Evolutionary conservation across 139 green algal species (phyloP), one percentile per base, ranked within the genome.

Genomic region (Coelastrella sp.): DNA sequence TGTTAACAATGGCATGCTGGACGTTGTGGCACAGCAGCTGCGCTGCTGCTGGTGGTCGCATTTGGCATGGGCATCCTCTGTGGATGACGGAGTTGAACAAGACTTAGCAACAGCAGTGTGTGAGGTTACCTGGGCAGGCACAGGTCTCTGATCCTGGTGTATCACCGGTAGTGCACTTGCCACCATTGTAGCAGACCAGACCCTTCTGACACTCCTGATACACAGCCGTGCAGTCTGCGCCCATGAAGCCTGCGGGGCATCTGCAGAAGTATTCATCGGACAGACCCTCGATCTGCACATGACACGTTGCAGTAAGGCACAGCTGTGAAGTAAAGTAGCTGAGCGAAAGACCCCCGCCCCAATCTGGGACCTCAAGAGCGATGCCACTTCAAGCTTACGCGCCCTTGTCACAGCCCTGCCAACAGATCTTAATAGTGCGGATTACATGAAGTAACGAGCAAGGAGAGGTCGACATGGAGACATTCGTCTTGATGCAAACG

Each of bases 111-210:
- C 78, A 84, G 49, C 56, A 57, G 20, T 8, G 22, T 15, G 8
- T 84, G n/a, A 72, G 81, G 60, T 79, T 22, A 80, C 84, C 84
- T 80, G 84, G 66, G 84, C 84, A 88, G 56, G 66, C 84, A 12
- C 84, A 88, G 22, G 66, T 80, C 84, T 88, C 68, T n/a, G 65
- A 27, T 12, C 25, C 70, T 12, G 85, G 85, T 9, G 14, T 19
- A 49, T 89, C 72, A 65, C 85, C 85, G 63, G 66, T 72, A 83
- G 72, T 72, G 85, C 85, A 89, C 22, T 89, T 82, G 85, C 85
- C 85, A 78, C 85, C 85, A 19, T 89, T 89, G 72, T 89, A 89
- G 57, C 85, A 89, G 17, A 89, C 72, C 6, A 89, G 85, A 27
- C 72, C 85, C 85, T 89, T 89, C 20, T 35, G 27, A 72, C 85